These are phyloP conservation scores for Trametes punicea DNA, from an alignment of 768 basidiomycete species.

Conservation along the genomic window DNA sequence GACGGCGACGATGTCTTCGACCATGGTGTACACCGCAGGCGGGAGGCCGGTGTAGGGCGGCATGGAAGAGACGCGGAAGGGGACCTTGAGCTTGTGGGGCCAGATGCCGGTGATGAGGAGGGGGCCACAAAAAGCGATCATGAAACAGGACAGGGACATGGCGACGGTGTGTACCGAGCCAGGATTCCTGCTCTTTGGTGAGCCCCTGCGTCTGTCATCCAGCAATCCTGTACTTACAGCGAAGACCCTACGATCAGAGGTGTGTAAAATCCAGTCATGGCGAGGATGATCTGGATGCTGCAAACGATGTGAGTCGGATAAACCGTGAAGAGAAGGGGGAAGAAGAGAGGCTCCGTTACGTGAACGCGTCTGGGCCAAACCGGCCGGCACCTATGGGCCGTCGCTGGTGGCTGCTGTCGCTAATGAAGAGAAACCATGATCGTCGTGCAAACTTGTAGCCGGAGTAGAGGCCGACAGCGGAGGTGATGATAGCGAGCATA, in stretches of 20 bases:
- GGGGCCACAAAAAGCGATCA: slow-evolving; percentile 29
- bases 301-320: background rate
- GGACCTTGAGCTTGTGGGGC: slow-evolving; percentile 25
- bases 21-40: slow-evolving; percentile 29
- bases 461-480: slow-evolving; percentile 30
- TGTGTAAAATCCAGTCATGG: slow-evolving; percentile 27
- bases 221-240: slow-evolving; percentile 26
- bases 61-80: slow-evolving; percentile 31
- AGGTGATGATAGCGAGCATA: slow-evolving; percentile 33
- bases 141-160: slow-evolving; percentile 30
- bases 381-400: slow-evolving; percentile 30
- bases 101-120: slow-evolving; percentile 29
- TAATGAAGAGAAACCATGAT: slow-evolving; percentile 27
- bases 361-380: slow-evolving; percentile 30
- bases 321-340: background rate
- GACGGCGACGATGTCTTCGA: slow-evolving; percentile 33
- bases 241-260: slow-evolving; percentile 32
- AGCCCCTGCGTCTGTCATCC: no score
- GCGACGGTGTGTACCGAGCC: slow-evolving; percentile 26
- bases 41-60: slow-evolving; percentile 27
- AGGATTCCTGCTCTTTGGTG: slow-evolving; percentile 5
- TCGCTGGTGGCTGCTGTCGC: slow-evolving; percentile 22
- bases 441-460: slow-evolving; percentile 29
- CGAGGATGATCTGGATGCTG: slow-evolving; percentile 24
- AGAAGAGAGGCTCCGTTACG: slow-evolving; percentile 23